Evolutionary conservation across 495 filamentous ascomycete species (phyloP).

Genomic region (Tuber brumale): DNA sequence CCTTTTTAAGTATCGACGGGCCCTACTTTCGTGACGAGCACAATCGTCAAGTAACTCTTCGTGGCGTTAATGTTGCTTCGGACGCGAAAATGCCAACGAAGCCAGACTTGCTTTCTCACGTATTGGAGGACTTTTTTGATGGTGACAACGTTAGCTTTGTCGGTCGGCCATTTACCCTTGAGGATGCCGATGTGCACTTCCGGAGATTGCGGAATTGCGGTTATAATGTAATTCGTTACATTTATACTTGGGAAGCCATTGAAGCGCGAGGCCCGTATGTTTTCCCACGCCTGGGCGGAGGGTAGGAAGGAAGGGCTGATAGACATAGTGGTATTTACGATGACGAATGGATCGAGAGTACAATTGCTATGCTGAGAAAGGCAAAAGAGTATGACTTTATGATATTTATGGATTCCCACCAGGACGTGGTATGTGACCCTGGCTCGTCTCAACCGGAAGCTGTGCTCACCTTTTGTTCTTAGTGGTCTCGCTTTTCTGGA

Average conservation of each 20-base stretch:
- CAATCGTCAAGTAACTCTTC: constrained; percentile 61
- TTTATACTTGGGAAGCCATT: constrained; percentile 99
- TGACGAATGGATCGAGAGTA: constrained; percentile 86
- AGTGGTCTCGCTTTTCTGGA: constrained; percentile 92
- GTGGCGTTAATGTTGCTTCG: constrained; percentile 63
- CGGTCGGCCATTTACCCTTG: constrained; percentile 69
- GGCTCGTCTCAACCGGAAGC: neutral
- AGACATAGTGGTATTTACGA: constrained; percentile 66
- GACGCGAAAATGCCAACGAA: constrained; percentile 66
- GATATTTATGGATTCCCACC: constrained; percentile 95
- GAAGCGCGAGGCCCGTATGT: constrained; percentile 70
- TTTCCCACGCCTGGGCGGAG: neutral
- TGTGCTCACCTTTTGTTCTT: constrained; percentile 17
- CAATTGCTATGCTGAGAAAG: constrained; percentile 71
- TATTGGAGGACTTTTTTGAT: constrained; percentile 76
- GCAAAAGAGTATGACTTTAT: constrained; percentile 90
- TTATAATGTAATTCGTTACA: constrained; percentile 91
- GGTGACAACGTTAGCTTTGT: constrained; percentile 88
- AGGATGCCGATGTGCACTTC: constrained; percentile 82
- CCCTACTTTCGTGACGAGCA: constrained; percentile 66
- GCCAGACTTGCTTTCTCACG: constrained; percentile 75
- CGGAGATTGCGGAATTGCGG: constrained; percentile 77
- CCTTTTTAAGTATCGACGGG: constrained; percentile 66
- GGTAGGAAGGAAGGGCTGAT: neutral
- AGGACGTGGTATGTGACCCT: constrained; percentile 57